These are phyloP conservation scores for Microcera coccophila DNA, from an alignment of 2,329 filamentous ascomycete species.

Conservation along the genomic window DNA sequence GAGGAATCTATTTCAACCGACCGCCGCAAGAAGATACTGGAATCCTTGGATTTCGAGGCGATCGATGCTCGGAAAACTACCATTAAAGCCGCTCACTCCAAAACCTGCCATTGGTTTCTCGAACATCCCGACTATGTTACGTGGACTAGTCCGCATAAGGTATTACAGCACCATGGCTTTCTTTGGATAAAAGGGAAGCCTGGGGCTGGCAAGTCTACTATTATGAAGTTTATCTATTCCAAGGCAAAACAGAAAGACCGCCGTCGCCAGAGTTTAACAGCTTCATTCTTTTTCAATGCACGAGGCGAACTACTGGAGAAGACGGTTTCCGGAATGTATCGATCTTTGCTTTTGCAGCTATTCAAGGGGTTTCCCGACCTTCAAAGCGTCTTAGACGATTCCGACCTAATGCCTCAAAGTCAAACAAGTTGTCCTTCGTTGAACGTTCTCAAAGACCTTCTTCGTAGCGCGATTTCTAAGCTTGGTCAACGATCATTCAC, in stretches of 20 bases:
- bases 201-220: neutral
- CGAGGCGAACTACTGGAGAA: slow-evolving; percentile 42
- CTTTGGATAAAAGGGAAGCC: slow-evolving; percentile 18
- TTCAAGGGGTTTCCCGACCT: slow-evolving; percentile 33
- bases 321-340: slow-evolving; percentile 46
- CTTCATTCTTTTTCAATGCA: slow-evolving; percentile 48
- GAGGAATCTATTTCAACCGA: neutral
- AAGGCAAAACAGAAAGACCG: no score
- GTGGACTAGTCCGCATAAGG: slow-evolving; percentile 32
- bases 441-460: neutral
- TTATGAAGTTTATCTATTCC: slow-evolving; percentile 40
- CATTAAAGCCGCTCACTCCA: slow-evolving; percentile 38
- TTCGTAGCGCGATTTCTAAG: neutral
- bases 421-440: neutral
- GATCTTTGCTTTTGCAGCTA: slow-evolving; percentile 46
- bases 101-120: slow-evolving; percentile 42
- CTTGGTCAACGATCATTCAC: neutral
- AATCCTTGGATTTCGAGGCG: slow-evolving; percentile 37
- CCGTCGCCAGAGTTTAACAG: slow-evolving; percentile 10
- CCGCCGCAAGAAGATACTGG: slow-evolving; percentile 12
- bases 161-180: slow-evolving; percentile 34
- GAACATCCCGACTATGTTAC: slow-evolving; percentile 29
- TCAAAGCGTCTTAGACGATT: slow-evolving; percentile 29
- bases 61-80: slow-evolving; percentile 35
- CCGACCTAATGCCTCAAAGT: no score